Evolutionary conservation across 495 filamentous ascomycete genomes (phyloP), one percentile per base, ranked within the genome.

Genomic region (Penicillium riverlandense): DNA sequence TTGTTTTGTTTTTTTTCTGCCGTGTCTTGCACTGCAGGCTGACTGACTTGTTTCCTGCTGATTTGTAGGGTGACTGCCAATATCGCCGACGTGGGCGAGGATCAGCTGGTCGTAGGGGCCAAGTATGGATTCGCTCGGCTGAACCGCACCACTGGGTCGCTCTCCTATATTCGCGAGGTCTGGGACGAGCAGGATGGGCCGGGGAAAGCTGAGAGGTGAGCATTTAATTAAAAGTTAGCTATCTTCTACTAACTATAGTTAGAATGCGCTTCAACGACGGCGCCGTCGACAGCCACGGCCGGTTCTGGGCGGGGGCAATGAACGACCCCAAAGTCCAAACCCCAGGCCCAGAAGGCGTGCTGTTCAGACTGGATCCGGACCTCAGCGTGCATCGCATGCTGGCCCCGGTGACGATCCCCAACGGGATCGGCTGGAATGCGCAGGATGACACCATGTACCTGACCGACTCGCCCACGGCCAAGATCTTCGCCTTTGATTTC

Each of bases 281-380:
- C 33, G 82, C 79, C 7, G 80, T 86, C 41, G 90, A 95, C 58
- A 82, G 80, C 35, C 70, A 82, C 42, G 90, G 90, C 40, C 72
- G 90, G 35, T 91, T 90, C 63, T 95, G 89, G 88, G 75, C 86
- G 8, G 86, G 88, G n/a, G 75, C 79, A 32, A 95, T 96, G 88
- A 90, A 86, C 50, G 90, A 95, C 54, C 65, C 69, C 15, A 71
- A 70, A 37, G 49, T 69, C 33, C 48, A 69, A 35, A 41, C 47
- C 7, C 64, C 53, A 1, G 49, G 53, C 13, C 45, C 64, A 37
- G 65, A 70, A 69, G 80, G 79, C 16, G 65, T 75, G 14, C 63
- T 86, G 7, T 85, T 84, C 62, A 71, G 80, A 48, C 72, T 84
- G 16, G 76, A 86, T 52, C 71, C 78, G 4, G 80, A 84, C 54